These are phyloP conservation scores for Coelastrella sp. DNA, from an alignment of 139 green algal genomes.

Conservation along the genomic window DNA sequence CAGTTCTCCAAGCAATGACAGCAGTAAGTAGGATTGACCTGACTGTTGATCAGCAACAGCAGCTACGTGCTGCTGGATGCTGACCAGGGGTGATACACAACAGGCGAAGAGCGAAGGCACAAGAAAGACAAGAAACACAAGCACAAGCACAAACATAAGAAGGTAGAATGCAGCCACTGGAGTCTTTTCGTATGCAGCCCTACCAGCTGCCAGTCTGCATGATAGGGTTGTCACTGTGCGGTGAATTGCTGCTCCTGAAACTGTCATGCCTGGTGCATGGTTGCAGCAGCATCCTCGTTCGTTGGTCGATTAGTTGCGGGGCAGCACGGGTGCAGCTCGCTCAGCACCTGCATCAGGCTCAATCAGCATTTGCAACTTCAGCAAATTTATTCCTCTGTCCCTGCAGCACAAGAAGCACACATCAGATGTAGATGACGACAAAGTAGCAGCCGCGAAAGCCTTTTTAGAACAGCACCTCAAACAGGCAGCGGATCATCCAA, in stretches of 20 bases:
- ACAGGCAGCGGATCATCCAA: not conserved
- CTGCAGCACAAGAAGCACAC: slow-evolving; percentile 31
- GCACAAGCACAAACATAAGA: slow-evolving; percentile 53
- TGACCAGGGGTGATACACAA: too few relatives aligned
- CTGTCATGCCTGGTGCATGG: too few relatives aligned
- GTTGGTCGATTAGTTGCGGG: too few relatives aligned
- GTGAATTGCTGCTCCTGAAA: too few relatives aligned
- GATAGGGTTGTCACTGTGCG: too few relatives aligned
- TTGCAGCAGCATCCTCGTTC: too few relatives aligned
- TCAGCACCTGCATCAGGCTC: not conserved
- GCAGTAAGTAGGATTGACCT: not conserved
- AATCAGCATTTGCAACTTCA: not conserved
- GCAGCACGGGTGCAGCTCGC: not conserved
- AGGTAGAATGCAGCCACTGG: slow-evolving; percentile 9
- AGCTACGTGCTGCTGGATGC: not conserved
- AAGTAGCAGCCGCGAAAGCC: slow-evolving; percentile 41
- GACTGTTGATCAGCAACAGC: not conserved
- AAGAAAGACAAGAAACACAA: slow-evolving; percentile 49
- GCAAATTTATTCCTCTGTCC: not conserved
- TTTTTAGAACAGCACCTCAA: slow-evolving; percentile 43
- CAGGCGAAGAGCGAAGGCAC: slow-evolving; percentile 20
- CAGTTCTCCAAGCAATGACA: slow-evolving; percentile 20
- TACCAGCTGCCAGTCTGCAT: not conserved
- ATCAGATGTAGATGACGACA: not conserved
- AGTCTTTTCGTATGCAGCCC: not conserved